Evolutionary conservation across 306 rosid species (phyloP).

Genomic region (Abrus precatorius): DNA sequence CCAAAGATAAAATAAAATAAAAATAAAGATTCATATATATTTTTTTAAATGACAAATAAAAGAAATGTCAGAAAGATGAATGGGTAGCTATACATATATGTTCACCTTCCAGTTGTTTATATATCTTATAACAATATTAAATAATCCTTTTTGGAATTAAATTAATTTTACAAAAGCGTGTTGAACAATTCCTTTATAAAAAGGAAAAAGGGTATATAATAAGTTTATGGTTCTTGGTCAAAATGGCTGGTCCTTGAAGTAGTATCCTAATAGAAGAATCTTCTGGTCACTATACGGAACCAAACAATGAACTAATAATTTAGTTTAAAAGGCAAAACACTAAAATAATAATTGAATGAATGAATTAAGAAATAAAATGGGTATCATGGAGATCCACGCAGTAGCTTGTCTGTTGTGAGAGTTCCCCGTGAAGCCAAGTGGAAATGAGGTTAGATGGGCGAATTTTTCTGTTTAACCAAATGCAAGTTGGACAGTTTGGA

Average conservation of each 20-base stretch:
- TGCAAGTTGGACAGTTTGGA: conserved; percentile 20
- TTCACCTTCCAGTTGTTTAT: no score
- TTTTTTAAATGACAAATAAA: no score
- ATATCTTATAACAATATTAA: no score
- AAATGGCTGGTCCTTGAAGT: conserved; percentile 10
- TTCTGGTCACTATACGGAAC: not conserved
- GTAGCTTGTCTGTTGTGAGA: conserved; percentile 42
- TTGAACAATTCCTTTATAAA: no score
- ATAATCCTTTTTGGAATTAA: no score
- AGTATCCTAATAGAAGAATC: not conserved
- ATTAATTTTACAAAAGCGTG: no score
- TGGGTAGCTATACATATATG: no score
- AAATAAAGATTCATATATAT: no score
- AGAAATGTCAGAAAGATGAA: no score
- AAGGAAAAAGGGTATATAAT: no score
- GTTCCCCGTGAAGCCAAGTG: conserved; percentile 32
- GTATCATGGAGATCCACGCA: conserved; percentile 44
- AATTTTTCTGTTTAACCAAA: conserved; percentile 23
- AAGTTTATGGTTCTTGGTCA: not conserved
- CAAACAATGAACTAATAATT: not conserved
- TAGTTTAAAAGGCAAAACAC: not conserved
- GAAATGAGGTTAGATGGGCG: conserved; percentile 41
- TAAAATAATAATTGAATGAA: not conserved
- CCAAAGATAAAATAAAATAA: no score
- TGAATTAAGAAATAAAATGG: not conserved